phyloP scores from a whole-genome alignment of 1,139 yeast species.

The Pichia terricola region DNA sequence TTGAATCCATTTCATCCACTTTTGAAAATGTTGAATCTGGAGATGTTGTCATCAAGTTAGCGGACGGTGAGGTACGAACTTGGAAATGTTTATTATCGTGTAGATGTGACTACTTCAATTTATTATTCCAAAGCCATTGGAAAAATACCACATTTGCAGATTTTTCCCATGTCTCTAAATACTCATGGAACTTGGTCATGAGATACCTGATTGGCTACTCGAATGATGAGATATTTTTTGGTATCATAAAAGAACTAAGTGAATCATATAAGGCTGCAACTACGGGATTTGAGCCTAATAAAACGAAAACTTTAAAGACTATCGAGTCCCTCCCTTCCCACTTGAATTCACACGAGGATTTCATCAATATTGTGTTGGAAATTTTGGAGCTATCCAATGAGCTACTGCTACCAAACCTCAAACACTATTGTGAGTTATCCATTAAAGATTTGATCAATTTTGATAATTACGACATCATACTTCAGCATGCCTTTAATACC shows the following conservation, averaged over 20 bases:
- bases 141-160: slow-evolving; percentile 17
- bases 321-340: neutral
- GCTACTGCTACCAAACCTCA: slow-evolving; percentile 48
- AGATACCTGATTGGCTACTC: slow-evolving; percentile 47
- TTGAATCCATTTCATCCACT: slow-evolving; percentile 1
- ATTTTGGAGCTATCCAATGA: slow-evolving; percentile 58
- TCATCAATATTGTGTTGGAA: slow-evolving; percentile 48
- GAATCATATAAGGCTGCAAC: neutral
- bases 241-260: slow-evolving; percentile 1
- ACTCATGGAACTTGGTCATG: slow-evolving; percentile 44
- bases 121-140: slow-evolving; percentile 53
- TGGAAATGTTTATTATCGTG: slow-evolving; percentile 45
- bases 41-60: slow-evolving; percentile 26
- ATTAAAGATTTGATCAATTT: slow-evolving; percentile 48
- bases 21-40: slow-evolving; percentile 4
- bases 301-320: neutral
- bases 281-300: neutral
- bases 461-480: slow-evolving; percentile 51
- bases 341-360: slow-evolving; percentile 16
- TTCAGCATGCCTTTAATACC: slow-evolving; percentile 44
- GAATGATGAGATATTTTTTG: slow-evolving; percentile 6
- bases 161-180: slow-evolving; percentile 34
- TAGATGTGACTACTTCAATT: slow-evolving; percentile 57
- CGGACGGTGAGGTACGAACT: slow-evolving; percentile 32
- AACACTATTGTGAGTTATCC: slow-evolving; percentile 53